A percentile compares a stretch with the other conserved stretches of the same genome.
These are phyloP conservation scores for Diplodia corticola DNA, from an alignment of 2,329 filamentous ascomycete species.

Conservation along the genomic window DNA sequence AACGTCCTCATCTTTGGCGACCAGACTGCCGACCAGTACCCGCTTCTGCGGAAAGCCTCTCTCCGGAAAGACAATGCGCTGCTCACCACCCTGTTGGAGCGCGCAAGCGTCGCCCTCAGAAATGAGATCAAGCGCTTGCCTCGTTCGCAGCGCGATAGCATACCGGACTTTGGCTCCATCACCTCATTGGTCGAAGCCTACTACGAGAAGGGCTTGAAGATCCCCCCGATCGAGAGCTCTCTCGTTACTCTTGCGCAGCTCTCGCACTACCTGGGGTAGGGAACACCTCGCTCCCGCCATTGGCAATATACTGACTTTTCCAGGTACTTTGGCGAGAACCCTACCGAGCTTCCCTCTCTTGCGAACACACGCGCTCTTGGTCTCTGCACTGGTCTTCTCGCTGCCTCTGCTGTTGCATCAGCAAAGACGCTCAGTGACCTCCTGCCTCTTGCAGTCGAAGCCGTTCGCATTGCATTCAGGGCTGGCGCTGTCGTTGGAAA, in stretches of 20 bases:
- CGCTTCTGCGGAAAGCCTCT: conserved; percentile 55
- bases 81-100: conserved; percentile 63
- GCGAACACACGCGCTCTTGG: conserved; percentile 59
- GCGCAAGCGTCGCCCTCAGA: conserved; percentile 58
- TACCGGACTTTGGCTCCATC: conserved; percentile 64
- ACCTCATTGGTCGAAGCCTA: conserved; percentile 67
- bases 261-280: conserved; percentile 68
- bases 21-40: conserved; percentile 68
- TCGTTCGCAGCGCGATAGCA: conserved; percentile 56
- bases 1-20: conserved; percentile 67
- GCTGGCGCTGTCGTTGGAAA: conserved; percentile 52
- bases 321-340: conserved; percentile 53
- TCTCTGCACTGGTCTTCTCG: conserved; percentile 68
- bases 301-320: conserved; percentile 32
- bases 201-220: conserved; percentile 57
- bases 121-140: conserved; percentile 61
- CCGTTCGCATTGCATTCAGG: conserved; percentile 67
- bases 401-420: conserved; percentile 67
- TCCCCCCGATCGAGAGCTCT: conserved; percentile 64
- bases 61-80: conserved; percentile 57
- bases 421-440: conserved; percentile 63
- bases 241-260: conserved; percentile 66
- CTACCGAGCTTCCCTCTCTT: conserved; percentile 52
- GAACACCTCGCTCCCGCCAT: conserved; percentile 23
- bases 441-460: conserved; percentile 62